Percentiles rank a stretch among this genome's conserved stretches.
Evolutionary conservation across 164 flowering plant species (phyloP).

Genomic region (Cinnamomum chago): DNA sequence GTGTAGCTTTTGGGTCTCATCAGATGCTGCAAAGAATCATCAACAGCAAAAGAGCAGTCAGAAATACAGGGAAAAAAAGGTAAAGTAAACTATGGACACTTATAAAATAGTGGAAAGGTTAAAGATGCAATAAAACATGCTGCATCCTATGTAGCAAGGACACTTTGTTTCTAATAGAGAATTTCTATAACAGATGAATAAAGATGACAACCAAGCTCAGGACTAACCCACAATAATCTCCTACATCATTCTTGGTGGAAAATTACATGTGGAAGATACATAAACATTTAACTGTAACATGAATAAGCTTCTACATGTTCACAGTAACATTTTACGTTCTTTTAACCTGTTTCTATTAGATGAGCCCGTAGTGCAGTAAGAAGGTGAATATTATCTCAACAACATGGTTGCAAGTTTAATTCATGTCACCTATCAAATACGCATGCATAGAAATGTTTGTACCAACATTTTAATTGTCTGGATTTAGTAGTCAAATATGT

Average conservation of each 20-base stretch:
- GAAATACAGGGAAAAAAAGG: not conserved
- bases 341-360: not conserved
- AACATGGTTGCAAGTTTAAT: too few species aligned
- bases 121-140: not conserved
- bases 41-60: slow-evolving; percentile 1
- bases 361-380: too few species aligned
- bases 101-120: not conserved
- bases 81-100: not conserved
- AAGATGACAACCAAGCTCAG: not conserved
- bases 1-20: slow-evolving; percentile 77
- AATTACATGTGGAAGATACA: not conserved
- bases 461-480: not conserved
- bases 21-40: slow-evolving; percentile 46
- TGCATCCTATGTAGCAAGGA: slow-evolving; percentile 3
- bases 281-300: not conserved
- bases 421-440: not conserved
- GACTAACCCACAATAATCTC: not conserved
- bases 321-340: not conserved
- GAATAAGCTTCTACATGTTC: not conserved
- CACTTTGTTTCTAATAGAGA: not conserved
- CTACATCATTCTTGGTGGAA: not conserved
- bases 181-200: not conserved
- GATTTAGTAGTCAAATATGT: not conserved
- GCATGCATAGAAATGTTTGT: not conserved
- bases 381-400: too few species aligned